Evolutionary conservation across 371 early-diverging fungal genomes (phyloP).

Genomic region (Capniomyces stellatus): DNA sequence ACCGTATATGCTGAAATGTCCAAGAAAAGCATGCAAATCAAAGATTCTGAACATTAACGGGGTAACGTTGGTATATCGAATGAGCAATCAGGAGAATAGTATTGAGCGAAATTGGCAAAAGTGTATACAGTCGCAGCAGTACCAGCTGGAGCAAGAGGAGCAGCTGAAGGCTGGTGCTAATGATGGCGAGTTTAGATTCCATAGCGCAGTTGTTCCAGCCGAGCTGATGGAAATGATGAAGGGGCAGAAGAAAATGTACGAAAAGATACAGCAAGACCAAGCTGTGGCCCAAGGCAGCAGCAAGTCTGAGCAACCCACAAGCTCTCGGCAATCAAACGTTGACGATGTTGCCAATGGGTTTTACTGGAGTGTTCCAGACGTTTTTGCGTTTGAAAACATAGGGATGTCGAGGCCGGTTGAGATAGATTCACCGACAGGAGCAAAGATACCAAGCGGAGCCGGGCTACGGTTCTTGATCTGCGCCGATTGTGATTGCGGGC

Average conservation of each 20-base stretch:
- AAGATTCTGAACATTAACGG: neutral
- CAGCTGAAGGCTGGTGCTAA: no score
- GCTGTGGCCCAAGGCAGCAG: no score
- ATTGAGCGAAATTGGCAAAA: neutral
- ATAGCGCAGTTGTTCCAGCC: no score
- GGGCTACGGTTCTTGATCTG: neutral
- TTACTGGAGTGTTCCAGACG: neutral
- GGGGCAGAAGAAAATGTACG: no score
- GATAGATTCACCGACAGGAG: neutral
- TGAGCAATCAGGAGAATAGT: neutral
- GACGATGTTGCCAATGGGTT: neutral
- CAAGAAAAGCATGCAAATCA: neutral
- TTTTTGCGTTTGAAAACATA: slow-evolving; percentile 4
- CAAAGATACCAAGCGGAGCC: no score
- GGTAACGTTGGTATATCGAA: neutral
- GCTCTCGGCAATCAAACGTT: neutral
- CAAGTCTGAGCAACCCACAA: no score
- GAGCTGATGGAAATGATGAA: no score
- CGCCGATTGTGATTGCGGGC: slow-evolving; percentile 4
- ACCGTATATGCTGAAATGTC: neutral
- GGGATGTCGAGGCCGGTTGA: slow-evolving; percentile 1
- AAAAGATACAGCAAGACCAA: no score
- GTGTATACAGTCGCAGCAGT: no score
- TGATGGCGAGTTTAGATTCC: no score
- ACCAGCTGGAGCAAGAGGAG: no score